phyloP scores from a whole-genome alignment of 2,329 filamentous ascomycete species.

The Sporothrix brasiliensis region DNA sequence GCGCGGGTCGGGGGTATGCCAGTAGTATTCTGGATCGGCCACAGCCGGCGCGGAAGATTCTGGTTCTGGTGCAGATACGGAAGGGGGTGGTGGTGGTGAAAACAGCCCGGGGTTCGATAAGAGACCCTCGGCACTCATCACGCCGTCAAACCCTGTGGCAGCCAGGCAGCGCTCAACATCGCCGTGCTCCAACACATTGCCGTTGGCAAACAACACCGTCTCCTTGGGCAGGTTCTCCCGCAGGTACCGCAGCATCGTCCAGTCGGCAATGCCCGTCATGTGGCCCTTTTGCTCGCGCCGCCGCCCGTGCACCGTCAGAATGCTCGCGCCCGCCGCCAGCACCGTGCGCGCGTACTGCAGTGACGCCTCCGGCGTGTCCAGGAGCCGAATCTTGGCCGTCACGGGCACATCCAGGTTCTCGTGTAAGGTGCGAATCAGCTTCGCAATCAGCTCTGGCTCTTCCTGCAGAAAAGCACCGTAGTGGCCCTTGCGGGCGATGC shows the following conservation, averaged over 20 bases:
- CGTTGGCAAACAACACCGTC: conserved; percentile 95
- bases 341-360: conserved; percentile 88
- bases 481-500: conserved; percentile 85
- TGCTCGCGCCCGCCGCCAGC: conserved; percentile 82
- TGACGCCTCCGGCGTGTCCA: conserved; percentile 84
- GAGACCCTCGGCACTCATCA: conserved; percentile 97
- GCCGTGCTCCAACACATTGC: conserved; percentile 80
- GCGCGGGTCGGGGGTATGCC: conserved; percentile 45
- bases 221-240: conserved; percentile 81
- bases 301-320: conserved; percentile 89
- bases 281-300: conserved; percentile 93
- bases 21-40: conserved; percentile 23
- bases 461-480: conserved; percentile 97
- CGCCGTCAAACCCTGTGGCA: conserved; percentile 83
- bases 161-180: conserved; percentile 79
- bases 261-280: conserved; percentile 89
- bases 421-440: conserved; percentile 83
- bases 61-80: not conserved
- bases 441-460: conserved; percentile 79
- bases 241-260: conserved; percentile 79
- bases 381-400: conserved; percentile 90
- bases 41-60: not conserved
- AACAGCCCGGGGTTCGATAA: conserved; percentile 91
- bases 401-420: conserved; percentile 77
- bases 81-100: conserved; percentile 61